Percentiles rank a stretch among this genome's conserved stretches.
Conservation (phyloP, 148 eudicot species). For the Linanthus parryae region DNA sequence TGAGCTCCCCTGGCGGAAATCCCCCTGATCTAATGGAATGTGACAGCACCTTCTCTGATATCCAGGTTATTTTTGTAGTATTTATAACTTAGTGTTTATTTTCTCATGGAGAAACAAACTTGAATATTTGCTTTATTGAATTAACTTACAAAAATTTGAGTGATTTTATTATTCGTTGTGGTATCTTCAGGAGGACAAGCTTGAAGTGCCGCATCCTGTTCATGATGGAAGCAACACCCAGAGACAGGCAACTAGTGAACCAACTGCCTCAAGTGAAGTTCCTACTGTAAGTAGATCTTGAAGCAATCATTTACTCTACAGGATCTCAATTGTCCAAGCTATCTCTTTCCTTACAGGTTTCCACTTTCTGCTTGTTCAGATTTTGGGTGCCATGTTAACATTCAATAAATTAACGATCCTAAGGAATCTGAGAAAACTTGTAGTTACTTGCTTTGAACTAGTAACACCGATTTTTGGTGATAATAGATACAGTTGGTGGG, state of each 20-base stretch:
- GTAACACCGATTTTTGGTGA: too few relatives aligned
- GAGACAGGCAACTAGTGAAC: constrained; percentile 14
- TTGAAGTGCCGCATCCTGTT: constrained; percentile 15
- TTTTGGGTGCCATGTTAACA: too few relatives aligned
- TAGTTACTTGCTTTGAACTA: too few relatives aligned
- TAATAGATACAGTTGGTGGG: too few relatives aligned
- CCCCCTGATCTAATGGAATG: constrained; percentile 28
- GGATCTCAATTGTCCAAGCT: background rate
- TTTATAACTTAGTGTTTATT: too few relatives aligned
- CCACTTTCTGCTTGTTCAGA: too few relatives aligned
- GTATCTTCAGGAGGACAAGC: constrained; percentile 19
- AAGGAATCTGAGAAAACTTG: too few relatives aligned
- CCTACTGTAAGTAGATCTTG: constrained; percentile 8
- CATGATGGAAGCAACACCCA: constrained; percentile 20
- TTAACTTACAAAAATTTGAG: background rate
- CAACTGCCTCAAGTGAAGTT: constrained; percentile 8
- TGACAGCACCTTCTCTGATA: constrained; percentile 24
- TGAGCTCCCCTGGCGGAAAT: constrained; percentile 21
- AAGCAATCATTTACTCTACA: background rate
- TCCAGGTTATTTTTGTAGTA: constrained; percentile 47
- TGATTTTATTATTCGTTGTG: background rate
- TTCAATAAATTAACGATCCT: too few relatives aligned
- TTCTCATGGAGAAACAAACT: background rate
- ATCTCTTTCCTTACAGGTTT: background rate
- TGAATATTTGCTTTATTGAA: background rate